Evolutionary conservation across 2,329 filamentous ascomycete genomes (phyloP).

Genomic region (Fusarium newnesense): DNA sequence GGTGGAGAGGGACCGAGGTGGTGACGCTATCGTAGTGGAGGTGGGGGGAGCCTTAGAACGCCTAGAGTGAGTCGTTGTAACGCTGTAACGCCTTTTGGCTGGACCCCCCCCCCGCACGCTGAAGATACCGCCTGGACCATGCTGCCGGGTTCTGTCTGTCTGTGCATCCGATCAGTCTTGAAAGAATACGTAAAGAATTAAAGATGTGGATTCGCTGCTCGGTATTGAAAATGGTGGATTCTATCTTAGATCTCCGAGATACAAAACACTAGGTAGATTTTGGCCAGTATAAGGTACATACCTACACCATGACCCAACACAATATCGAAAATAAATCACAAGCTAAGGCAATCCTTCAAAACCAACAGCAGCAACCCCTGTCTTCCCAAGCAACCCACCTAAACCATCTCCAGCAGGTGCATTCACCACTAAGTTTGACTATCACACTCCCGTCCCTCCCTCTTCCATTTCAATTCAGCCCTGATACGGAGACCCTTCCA

Average conservation of each 20-base stretch:
- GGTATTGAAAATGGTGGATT: not conserved
- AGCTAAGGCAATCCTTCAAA: not conserved
- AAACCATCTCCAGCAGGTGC: slow-evolving; percentile 36
- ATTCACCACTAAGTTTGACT: slow-evolving; percentile 25
- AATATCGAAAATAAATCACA: not conserved
- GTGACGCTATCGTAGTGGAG: slow-evolving; percentile 27
- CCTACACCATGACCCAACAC: not conserved
- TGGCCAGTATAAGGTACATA: not conserved
- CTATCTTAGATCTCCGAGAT: not conserved
- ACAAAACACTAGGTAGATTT: not conserved
- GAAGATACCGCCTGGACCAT: slow-evolving; percentile 18
- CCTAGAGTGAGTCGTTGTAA: slow-evolving; percentile 1
- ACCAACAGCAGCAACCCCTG: slow-evolving; percentile 26
- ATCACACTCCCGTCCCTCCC: slow-evolving; percentile 28
- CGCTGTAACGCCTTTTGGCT: slow-evolving; percentile 23
- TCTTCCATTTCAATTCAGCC: slow-evolving; percentile 5
- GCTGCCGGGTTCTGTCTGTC: slow-evolving; percentile 19
- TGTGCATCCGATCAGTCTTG: not conserved
- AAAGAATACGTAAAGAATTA: not conserved
- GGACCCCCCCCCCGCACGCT: slow-evolving; percentile 31
- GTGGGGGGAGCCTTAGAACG: slow-evolving; percentile 17
- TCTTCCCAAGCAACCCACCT: slow-evolving; percentile 11
- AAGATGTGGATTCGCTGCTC: not conserved
- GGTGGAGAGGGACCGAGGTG: slow-evolving; percentile 22
- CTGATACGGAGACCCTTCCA: not conserved